A percentile compares a stretch with the other conserved stretches of the same genome.
phyloP scores from a whole-genome alignment of 2,329 filamentous ascomycete genomes.

The Alternaria longipes region DNA sequence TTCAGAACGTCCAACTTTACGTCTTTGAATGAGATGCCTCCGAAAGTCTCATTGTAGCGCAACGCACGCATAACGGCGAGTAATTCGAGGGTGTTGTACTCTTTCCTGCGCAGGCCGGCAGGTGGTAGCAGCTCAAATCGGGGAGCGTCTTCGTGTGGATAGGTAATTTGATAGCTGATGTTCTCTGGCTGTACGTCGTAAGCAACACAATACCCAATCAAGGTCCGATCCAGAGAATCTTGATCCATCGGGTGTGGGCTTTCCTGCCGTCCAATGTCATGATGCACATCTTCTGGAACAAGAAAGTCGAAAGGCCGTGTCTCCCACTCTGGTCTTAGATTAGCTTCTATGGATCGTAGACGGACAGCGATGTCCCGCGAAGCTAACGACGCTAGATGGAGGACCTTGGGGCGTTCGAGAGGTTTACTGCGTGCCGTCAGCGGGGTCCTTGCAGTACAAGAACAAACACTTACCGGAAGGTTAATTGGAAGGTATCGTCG shows the following conservation, averaged over 20 bases:
- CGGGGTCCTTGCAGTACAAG: neutral
- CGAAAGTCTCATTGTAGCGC: slow-evolving; percentile 75
- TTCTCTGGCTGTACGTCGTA: slow-evolving; percentile 74
- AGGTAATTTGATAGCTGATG: slow-evolving; percentile 58
- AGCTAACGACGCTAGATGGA: slow-evolving; percentile 71
- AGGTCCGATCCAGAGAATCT: slow-evolving; percentile 69
- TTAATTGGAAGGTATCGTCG: slow-evolving; percentile 73
- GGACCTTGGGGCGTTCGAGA: slow-evolving; percentile 62
- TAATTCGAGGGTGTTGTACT: slow-evolving; percentile 70
- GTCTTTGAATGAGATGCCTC: slow-evolving; percentile 72
- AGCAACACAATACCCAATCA: slow-evolving; percentile 74
- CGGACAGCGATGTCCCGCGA: slow-evolving; percentile 71
- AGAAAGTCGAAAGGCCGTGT: slow-evolving; percentile 69
- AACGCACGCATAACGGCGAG: slow-evolving; percentile 74
- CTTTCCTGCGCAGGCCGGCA: slow-evolving; percentile 58
- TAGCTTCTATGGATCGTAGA: slow-evolving; percentile 68
- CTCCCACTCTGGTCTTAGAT: slow-evolving; percentile 71
- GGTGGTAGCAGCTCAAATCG: slow-evolving; percentile 71
- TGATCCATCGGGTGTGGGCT: slow-evolving; percentile 66
- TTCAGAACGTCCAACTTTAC: slow-evolving; percentile 73
- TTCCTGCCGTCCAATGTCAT: slow-evolving; percentile 45
- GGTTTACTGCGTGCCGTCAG: slow-evolving; percentile 56
- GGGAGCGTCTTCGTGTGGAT: slow-evolving; percentile 68
- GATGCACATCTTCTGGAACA: slow-evolving; percentile 61
- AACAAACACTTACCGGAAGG: slow-evolving; percentile 62